Conservation (phyloP, 768 basidiomycete species). For the Trametes elegans region DNA sequence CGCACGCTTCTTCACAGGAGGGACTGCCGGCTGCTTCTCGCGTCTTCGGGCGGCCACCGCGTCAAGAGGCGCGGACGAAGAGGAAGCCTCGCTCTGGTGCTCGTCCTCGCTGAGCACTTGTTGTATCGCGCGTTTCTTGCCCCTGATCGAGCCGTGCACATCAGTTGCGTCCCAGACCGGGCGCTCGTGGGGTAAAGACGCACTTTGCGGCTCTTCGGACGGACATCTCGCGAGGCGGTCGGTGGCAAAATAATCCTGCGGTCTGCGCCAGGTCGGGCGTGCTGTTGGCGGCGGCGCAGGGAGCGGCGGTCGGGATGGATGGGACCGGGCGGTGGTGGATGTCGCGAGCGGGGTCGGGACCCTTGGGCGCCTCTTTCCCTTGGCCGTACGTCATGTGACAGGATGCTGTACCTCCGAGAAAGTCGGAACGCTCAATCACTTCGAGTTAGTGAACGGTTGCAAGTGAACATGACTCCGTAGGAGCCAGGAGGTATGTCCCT, state of each 20-base stretch:
- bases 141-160: constrained; percentile 28
- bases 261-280: neutral
- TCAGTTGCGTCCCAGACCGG: neutral
- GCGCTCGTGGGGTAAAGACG: constrained; percentile 19
- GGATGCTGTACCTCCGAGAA: too few species aligned
- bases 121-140: constrained; percentile 50
- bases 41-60: constrained; percentile 18
- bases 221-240: constrained; percentile 15
- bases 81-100: constrained; percentile 33
- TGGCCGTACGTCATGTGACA: constrained; percentile 11
- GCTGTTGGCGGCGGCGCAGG: neutral
- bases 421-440: too few species aligned
- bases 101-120: constrained; percentile 24
- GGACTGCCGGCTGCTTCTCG: constrained; percentile 21
- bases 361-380: neutral
- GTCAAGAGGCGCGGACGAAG: constrained; percentile 33
- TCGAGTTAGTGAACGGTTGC: too few species aligned
- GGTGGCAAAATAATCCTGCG: constrained; percentile 22
- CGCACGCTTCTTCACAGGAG: constrained; percentile 47
- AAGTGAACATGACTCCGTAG: too few species aligned
- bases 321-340: constrained; percentile 13
- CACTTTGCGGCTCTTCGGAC: constrained; percentile 26
- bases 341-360: neutral
- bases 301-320: constrained; percentile 27
- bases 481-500: too few species aligned